Percentiles rank a stretch among this genome's conserved stretches.
Evolutionary conservation across 2,329 filamentous ascomycete species (phyloP).

Genomic region (Cercospora sojina): DNA sequence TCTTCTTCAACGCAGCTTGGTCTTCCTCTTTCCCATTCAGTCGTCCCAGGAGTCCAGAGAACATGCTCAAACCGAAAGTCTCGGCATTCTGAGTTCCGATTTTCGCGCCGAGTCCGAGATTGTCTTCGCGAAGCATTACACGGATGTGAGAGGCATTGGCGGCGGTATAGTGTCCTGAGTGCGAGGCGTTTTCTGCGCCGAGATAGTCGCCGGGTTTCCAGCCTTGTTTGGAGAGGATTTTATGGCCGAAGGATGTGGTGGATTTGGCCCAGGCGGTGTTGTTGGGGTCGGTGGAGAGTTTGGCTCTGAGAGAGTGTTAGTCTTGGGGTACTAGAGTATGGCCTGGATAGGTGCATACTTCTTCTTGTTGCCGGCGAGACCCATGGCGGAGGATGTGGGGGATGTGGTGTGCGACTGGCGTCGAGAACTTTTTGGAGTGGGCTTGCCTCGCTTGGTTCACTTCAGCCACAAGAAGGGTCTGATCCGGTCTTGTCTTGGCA

Average conservation of each 20-base stretch:
- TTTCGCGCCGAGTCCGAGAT: slow-evolving; percentile 81
- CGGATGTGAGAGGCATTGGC: slow-evolving; percentile 84
- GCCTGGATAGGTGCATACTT: neutral
- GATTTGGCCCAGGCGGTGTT: slow-evolving; percentile 91
- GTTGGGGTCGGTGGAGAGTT: slow-evolving; percentile 88
- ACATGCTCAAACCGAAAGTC: slow-evolving; percentile 80
- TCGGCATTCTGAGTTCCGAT: slow-evolving; percentile 66
- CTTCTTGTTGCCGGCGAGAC: slow-evolving; percentile 57
- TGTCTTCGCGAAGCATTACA: slow-evolving; percentile 85
- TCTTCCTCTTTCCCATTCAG: slow-evolving; percentile 80
- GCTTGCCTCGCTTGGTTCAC: neutral
- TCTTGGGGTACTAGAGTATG: too few relatives aligned
- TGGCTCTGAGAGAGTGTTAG: slow-evolving; percentile 53
- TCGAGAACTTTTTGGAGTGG: slow-evolving; percentile 14
- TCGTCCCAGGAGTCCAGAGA: slow-evolving; percentile 81
- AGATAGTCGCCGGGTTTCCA: slow-evolving; percentile 85
- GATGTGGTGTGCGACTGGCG: neutral
- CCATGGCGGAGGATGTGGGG: slow-evolving; percentile 52
- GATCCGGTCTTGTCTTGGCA: slow-evolving; percentile 4
- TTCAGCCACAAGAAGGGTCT: neutral
- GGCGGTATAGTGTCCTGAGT: slow-evolving; percentile 72
- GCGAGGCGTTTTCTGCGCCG: slow-evolving; percentile 72
- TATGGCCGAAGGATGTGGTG: slow-evolving; percentile 80
- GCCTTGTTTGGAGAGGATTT: slow-evolving; percentile 81
- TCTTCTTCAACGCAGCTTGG: slow-evolving; percentile 67